Base-by-base conservation (phyloP, 2,329 filamentous ascomycete species). In the Fusarium chaquense region DNA sequence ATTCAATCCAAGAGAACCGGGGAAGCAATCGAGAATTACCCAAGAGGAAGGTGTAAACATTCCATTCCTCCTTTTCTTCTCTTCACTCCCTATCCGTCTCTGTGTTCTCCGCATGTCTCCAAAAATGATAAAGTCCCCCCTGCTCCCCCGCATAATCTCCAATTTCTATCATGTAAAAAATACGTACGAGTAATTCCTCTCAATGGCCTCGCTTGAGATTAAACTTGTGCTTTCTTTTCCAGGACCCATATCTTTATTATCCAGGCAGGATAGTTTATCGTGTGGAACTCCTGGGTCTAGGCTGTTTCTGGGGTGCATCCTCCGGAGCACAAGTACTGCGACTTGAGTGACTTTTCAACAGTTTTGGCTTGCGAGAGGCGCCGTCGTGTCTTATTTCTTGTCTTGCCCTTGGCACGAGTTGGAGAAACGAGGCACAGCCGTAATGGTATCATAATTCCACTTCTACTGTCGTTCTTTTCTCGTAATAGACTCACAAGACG, bases 161-260 rank as follows among this genome's bases (percentile, higher is more conserved):
- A 72, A 70, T 73, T 73, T 73, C 56, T 35, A 73, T 73, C 53
- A 73, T 53, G 71, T 73, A 73, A 73, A 52, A 62, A 61, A 45
- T 73, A 73, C 70, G 71, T 73, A 73, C 68, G 58, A 59, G 44
- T 36, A 72, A 73, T 56, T 63, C 22, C 41, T 53, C 59, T 20
- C 45, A 43, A 59, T 47, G 62, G 50, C 13, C 41, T 65, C 52
- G 43, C 62, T 65, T 58, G 32, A 38, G 38, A 58, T 62, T 65
- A 65, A 65, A 63, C 61, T 66, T 59, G 38, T 63, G 26, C 45
- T 46, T 51, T 18, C 35, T 38, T 24, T 22, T 13, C 28, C 32
- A 11, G 15, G 53, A 38, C 32, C 53, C 46, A 8, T 38, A 63
- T 64, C 58, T 59, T 30, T 55, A 41, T 65, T 57, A 50, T 45